Percentiles rank a stretch among this genome's conserved stretches.
Conservation (phyloP, 2,329 filamentous ascomycete species). For the Penicillium sp. region DNA sequence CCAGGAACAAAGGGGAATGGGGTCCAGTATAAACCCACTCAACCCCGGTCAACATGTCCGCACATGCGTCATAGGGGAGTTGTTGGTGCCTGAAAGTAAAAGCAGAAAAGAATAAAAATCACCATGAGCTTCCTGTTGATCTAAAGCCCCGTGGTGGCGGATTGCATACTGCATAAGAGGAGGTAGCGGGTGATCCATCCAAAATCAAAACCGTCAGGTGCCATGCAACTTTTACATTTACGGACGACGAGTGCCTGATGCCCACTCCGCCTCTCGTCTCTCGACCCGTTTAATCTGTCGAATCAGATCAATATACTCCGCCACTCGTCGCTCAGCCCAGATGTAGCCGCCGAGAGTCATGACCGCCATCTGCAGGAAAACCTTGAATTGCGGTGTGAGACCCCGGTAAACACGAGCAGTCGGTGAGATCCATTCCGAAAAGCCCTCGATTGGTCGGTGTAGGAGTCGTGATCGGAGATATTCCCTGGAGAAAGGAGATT, state of each 20-base stretch:
- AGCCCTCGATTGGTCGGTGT: constrained; percentile 47
- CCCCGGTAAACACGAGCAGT: constrained; percentile 47
- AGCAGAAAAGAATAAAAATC: not conserved
- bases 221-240: not conserved
- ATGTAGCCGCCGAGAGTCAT: constrained; percentile 53
- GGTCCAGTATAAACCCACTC: not conserved
- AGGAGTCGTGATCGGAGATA: constrained; percentile 34
- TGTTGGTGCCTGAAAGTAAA: not conserved
- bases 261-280: constrained; percentile 33
- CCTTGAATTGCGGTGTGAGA: constrained; percentile 52
- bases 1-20: not conserved
- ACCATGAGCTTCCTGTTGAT: not conserved
- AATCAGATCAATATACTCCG: constrained; percentile 47
- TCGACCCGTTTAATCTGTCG: constrained; percentile 44
- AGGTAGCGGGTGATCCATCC: not conserved
- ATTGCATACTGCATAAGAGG: not conserved
- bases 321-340: constrained; percentile 49
- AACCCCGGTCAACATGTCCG: not conserved
- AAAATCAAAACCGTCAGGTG: not conserved
- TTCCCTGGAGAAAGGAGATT: constrained; percentile 31
- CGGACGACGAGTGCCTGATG: not conserved
- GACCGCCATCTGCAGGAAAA: constrained; percentile 49
- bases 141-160: not conserved
- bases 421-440: constrained; percentile 50
- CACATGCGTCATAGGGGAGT: not conserved